Base-by-base conservation (phyloP, 2,329 filamentous ascomycete genomes). In the Pseudogymnoascus sp. region DNA sequence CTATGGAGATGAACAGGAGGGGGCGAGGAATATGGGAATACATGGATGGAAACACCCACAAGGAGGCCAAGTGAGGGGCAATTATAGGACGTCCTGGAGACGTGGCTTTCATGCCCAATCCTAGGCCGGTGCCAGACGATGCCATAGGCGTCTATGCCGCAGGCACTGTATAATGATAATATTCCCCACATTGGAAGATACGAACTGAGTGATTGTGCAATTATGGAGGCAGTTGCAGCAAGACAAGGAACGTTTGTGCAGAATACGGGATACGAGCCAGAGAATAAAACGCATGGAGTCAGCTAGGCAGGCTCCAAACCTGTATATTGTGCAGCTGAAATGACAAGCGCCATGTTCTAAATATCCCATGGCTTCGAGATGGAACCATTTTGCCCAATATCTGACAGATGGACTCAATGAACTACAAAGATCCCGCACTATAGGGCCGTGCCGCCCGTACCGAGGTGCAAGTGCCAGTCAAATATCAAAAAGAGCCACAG, bases 151-250 rank as follows among this genome's bases (percentile, higher is more conserved):
- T 33, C 17, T 29, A 54, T 5, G 47, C 29, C n/a, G 15, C 47
- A 33, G 13, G 47, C 47, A 59, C 35, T 41, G 58, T 39, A 41
- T 37, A 37, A 39, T 37, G 58, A 59, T 37, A 41, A 59, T 59
- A 39, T 41, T 59, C 58, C 35, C 21, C 33, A 44, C 9, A 44
- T 9, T 59, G 10, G 26, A 37, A 24, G 15, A n/a, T 59, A 6
- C 10, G 58, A 37, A 8, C 37, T 31, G 35, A n/a, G 15, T 54
- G 47, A 54, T 54, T 17, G 4, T 33, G 26, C 13, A 10, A 17
- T 33, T 29, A 54, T 26, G 47, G n/a, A 15, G 26, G 44, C 40
- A 26, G 21, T 26, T 24, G 40, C 11, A 44, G 40, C 5, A 44
- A 44, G 17, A 15, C n/a, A n/a, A 21, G 40, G 11, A 47, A 47